Conservation (phyloP, 805 yeast species). For the Clavispora fructus region DNA sequence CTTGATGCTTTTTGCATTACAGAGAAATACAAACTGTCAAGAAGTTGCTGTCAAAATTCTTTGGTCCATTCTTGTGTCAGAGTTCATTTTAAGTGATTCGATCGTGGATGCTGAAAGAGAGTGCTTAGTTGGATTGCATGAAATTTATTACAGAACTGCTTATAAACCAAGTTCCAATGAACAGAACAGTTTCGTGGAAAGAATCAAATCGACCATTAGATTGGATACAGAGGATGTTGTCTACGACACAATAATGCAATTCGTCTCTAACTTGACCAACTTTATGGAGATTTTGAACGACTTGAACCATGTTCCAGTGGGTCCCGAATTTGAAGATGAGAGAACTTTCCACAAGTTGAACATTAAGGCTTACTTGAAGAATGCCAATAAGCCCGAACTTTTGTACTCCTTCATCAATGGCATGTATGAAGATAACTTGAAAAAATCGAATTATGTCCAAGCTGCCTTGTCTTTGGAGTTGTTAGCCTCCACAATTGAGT, state of each 20-base stretch:
- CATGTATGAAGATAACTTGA: slow-evolving; percentile 59
- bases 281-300: slow-evolving; percentile 64
- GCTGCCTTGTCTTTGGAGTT: slow-evolving; percentile 79
- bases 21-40: slow-evolving; percentile 57
- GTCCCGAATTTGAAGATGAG: slow-evolving; percentile 83
- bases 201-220: slow-evolving; percentile 44
- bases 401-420: slow-evolving; percentile 75
- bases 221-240: slow-evolving; percentile 65
- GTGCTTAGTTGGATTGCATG: slow-evolving; percentile 58
- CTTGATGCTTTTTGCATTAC: slow-evolving; percentile 63
- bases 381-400: slow-evolving; percentile 73
- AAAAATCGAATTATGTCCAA: slow-evolving; percentile 63
- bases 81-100: slow-evolving; percentile 53
- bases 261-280: slow-evolving; percentile 51
- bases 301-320: slow-evolving; percentile 68
- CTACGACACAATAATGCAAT: slow-evolving; percentile 42
- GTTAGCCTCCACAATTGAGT: slow-evolving; percentile 67
- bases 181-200: slow-evolving; percentile 48
- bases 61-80: slow-evolving; percentile 69
- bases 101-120: slow-evolving; percentile 59
- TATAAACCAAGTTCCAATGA: slow-evolving; percentile 55
- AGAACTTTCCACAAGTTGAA: slow-evolving; percentile 74
- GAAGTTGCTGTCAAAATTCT: slow-evolving; percentile 58
- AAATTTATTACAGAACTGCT: slow-evolving; percentile 51
- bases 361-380: slow-evolving; percentile 69